Evolutionary conservation across 2,329 filamentous ascomycete species (phyloP), one percentile per base, ranked within the genome.

Genomic region (Blastomyces parvus): DNA sequence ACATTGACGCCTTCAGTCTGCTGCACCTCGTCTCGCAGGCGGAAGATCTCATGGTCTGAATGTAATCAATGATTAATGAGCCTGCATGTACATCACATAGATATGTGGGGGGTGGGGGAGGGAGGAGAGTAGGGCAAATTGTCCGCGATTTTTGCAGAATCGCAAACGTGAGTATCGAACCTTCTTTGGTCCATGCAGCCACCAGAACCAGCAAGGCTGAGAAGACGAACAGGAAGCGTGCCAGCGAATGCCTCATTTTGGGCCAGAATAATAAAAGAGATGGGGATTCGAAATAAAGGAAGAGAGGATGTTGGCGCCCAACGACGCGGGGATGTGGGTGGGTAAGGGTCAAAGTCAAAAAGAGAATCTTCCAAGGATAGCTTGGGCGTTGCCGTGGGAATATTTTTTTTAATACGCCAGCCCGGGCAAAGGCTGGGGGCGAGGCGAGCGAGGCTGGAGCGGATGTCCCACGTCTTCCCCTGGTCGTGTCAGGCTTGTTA

Each of bases 21-120:
- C 65, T 84, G 80, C 63, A 99, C 84, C 75, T 97, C 94, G 79
- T 97, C 91, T 72, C 88, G 88, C 66, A 99, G 83, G 70, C 91
- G 89, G 81, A 99, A 99, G 80, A 99, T 97, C 79, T 99, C 94
- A 74, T 95, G 91, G 78, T 99, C 94, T 95, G 71, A 66, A 52
- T 44, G 17, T 38, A 22, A 42, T 17, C 19, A 63, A 59, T 40
- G 36, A 27, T 53, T 59, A 36, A 60, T 65, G 48, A 42, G 64
- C 30, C 38, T 22, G 57, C 60, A 61, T 46, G 50, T 46, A 53
- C 62, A 33, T 25, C n/a, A 11, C 19, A 62, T 52, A 60, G 53
- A 53, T n/a, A 36, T 40, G 30, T 36, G 30, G 30, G 59, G 48
- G 57, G 40, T n/a, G n/a, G n/a, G n/a, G n/a, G n/a, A n/a, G 6